phyloP scores from a whole-genome alignment of 495 filamentous ascomycete species.

The Hypoxylon intermedium region DNA sequence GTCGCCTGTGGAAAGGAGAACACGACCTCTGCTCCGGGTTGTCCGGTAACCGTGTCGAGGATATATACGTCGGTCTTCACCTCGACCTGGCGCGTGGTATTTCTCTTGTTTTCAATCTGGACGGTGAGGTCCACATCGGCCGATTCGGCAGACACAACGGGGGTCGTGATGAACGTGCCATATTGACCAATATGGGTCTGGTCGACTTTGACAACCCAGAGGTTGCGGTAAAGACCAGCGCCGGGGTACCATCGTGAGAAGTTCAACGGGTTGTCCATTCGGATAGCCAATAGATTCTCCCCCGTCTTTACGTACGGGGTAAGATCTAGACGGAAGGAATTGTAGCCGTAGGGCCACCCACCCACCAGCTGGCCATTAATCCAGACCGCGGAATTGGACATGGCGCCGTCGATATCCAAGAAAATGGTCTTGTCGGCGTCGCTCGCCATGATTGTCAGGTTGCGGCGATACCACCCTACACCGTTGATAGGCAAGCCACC shows the following conservation, averaged over 20 bases:
- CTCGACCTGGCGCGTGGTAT: conserved; percentile 31
- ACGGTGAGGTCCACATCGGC: conserved; percentile 50
- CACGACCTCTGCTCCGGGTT: conserved; percentile 26
- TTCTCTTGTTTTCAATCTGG: conserved; percentile 49
- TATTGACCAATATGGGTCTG: conserved; percentile 52
- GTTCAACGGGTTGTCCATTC: conserved; percentile 53
- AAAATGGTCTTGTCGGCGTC: conserved; percentile 51
- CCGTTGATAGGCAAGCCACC: conserved; percentile 62
- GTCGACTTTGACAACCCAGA: conserved; percentile 56
- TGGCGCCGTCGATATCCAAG: conserved; percentile 58
- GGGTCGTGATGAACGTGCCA: conserved; percentile 55
- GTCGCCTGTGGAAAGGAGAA: conserved; percentile 34
- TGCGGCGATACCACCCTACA: conserved; percentile 59
- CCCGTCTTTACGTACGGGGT: conserved; percentile 50
- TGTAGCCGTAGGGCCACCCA: conserved; percentile 60
- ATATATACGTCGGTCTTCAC: conserved; percentile 42
- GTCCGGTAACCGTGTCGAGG: conserved; percentile 33
- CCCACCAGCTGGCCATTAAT: conserved; percentile 57
- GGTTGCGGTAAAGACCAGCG: conserved; percentile 58
- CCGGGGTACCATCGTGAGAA: conserved; percentile 60
- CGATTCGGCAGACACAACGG: conserved; percentile 44
- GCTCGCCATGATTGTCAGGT: conserved; percentile 33
- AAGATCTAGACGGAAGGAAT: conserved; percentile 58
- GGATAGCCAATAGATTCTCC: conserved; percentile 54
- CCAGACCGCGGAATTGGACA: conserved; percentile 58